These are phyloP conservation scores for Meredithiella fracta DNA, from an alignment of 2,329 filamentous ascomycete species.

Conservation along the genomic window DNA sequence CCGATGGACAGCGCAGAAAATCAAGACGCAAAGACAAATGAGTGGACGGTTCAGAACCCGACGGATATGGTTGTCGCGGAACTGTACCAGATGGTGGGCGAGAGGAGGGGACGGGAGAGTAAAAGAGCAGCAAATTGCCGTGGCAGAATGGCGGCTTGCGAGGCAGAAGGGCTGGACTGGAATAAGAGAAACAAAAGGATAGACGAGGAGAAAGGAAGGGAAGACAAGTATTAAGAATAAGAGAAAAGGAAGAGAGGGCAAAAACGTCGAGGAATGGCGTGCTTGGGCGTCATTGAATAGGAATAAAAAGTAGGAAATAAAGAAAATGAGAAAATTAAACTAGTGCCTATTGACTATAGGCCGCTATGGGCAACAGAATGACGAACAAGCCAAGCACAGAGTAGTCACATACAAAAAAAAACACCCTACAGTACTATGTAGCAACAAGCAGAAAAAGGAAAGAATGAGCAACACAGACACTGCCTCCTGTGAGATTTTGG, in stretches of 20 bases:
- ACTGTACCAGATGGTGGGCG: constrained; percentile 24
- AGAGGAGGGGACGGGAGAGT: constrained; percentile 16
- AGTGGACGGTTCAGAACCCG: constrained; percentile 27
- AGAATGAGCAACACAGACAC: not conserved
- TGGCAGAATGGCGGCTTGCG: not conserved
- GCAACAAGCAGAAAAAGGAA: not conserved
- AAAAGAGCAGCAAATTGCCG: constrained; percentile 8
- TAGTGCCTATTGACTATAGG: not conserved
- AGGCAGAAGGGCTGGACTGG: constrained; percentile 5
- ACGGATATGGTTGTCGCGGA: constrained; percentile 24
- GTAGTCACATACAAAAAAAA: not conserved
- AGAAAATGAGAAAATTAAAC: constrained; percentile 4
- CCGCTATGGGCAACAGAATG: not conserved
- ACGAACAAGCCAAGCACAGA: not conserved
- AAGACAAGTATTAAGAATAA: not conserved
- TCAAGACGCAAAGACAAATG: constrained; percentile 16
- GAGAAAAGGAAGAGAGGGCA: constrained; percentile 6
- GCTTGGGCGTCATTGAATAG: not conserved
- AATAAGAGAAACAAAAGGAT: constrained; percentile 2
- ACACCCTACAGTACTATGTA: not conserved
- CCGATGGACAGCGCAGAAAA: constrained; percentile 7
- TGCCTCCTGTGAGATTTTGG: not conserved
- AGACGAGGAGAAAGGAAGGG: constrained; percentile 2
- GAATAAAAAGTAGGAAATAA: constrained; percentile 4
- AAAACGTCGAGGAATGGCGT: not conserved